Percentiles rank a stretch among this genome's conserved stretches.
These are phyloP conservation scores for Chalaropsis ovoidea DNA, from an alignment of 2,329 filamentous ascomycete genomes.

Conservation along the genomic window DNA sequence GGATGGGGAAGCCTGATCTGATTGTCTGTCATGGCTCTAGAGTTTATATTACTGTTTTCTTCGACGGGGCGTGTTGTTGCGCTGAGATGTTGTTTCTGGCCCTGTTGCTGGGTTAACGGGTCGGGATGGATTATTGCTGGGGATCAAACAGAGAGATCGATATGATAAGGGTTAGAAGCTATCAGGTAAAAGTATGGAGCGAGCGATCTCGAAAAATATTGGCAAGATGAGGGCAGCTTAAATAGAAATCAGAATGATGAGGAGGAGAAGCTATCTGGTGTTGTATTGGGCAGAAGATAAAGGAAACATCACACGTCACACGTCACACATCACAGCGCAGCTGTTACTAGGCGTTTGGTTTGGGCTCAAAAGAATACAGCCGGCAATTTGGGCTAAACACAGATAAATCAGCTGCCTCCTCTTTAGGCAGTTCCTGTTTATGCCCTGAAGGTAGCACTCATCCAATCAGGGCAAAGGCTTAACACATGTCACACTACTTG, in stretches of 20 bases:
- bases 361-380: not conserved
- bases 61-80: not conserved
- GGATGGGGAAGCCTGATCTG: not conserved
- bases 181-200: not conserved
- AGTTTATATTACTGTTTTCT: not conserved
- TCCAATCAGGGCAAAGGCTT: not conserved
- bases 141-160: not conserved
- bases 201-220: not conserved
- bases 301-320: not conserved
- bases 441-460: not conserved
- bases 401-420: not conserved
- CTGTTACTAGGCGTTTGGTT: not conserved
- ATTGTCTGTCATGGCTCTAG: slow-evolving; percentile 1
- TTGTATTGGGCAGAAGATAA: slow-evolving; percentile 2
- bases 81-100: not conserved
- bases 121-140: not conserved
- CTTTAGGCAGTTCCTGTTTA: not conserved
- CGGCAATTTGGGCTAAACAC: not conserved
- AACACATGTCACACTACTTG: not conserved
- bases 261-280: not conserved
- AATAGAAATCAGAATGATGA: not conserved
- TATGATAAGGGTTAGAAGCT: slow-evolving; percentile 9
- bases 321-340: not conserved
- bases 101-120: slow-evolving; percentile 13
- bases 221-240: not conserved